Evolutionary conservation across 1,139 yeast species (phyloP), one percentile per base, ranked within the genome.

Genomic region (Zygosaccharomyces sapae): DNA sequence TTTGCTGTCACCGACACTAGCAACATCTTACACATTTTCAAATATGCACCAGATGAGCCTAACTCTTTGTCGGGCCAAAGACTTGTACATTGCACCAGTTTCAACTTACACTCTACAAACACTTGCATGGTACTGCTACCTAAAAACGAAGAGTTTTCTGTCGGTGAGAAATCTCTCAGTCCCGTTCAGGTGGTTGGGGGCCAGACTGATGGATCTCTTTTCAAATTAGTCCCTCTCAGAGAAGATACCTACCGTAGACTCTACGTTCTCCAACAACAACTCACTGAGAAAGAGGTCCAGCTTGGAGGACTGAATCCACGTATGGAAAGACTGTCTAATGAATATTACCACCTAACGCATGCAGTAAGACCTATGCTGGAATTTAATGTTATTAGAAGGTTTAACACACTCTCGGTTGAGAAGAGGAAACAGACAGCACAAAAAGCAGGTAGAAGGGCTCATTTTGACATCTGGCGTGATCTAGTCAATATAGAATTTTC

Each of bases 41-140:
- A 87, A 59, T 92, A 86, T 63, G 95, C 92, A 54, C 98, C 98
- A 0, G 97, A 89, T 58, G 96, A 88, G 62, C 86, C 95, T 0
- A 72, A 76, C 13, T 86, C 97, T 0, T 69, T 81, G 29, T 82
- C 88, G 46, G 98, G 98, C 1, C 89, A 84, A 57, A 72, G 81
- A 51, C 72, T 92, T 44, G 68, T 90, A 20, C 79, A 83, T 50
- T 80, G 80, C 55, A 76, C 92, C 0, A 81, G 86, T 22, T 85
- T 90, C 63, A 83, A 81, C 56, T 69, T 81, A 31, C 88, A 88
- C 56, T 75, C 83, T 9, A 65, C 73, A 6, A 77, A 86, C 8
- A 79, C 83, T 0, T 72, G 81, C 49, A 73, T 87, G 79, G 67
- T 70, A 39, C 66, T 80, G 52, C 57, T 82, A 4, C 86, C 87